Evolutionary conservation across 2,329 filamentous ascomycete genomes (phyloP).

Genomic region (Cryphonectria nitschkei): DNA sequence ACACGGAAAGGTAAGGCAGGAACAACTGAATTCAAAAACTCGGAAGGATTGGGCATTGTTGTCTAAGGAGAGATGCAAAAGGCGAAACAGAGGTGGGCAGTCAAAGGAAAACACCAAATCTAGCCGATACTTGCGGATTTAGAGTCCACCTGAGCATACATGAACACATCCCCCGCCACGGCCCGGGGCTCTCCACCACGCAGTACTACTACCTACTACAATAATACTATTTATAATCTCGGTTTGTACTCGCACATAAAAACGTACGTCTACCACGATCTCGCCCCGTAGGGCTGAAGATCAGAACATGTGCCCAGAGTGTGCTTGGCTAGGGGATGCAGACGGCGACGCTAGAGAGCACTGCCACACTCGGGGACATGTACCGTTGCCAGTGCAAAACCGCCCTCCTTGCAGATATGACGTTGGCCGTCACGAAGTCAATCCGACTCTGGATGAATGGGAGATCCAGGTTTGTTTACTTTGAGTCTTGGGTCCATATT

Average conservation of each 20-base stretch:
- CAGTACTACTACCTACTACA: neutral
- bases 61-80: neutral
- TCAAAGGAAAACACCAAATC: neutral
- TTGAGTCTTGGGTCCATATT: neutral
- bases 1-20: neutral
- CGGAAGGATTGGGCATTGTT: neutral
- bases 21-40: neutral
- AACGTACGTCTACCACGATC: neutral
- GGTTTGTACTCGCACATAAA: neutral
- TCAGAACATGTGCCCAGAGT: neutral
- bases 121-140: neutral
- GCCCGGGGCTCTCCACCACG: neutral
- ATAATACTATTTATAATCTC: conserved; percentile 4
- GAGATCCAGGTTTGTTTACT: neutral
- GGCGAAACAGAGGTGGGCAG: neutral
- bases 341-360: conserved; percentile 26
- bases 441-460: neutral
- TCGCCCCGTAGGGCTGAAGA: conserved; percentile 28
- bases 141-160: neutral
- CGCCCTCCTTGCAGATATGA: conserved; percentile 9
- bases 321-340: neutral
- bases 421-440: neutral
- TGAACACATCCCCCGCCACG: neutral
- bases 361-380: conserved; percentile 25
- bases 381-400: conserved; percentile 15